phyloP scores from a whole-genome alignment of 495 filamentous ascomycete species.

The Aspergillus olivimuriae region DNA sequence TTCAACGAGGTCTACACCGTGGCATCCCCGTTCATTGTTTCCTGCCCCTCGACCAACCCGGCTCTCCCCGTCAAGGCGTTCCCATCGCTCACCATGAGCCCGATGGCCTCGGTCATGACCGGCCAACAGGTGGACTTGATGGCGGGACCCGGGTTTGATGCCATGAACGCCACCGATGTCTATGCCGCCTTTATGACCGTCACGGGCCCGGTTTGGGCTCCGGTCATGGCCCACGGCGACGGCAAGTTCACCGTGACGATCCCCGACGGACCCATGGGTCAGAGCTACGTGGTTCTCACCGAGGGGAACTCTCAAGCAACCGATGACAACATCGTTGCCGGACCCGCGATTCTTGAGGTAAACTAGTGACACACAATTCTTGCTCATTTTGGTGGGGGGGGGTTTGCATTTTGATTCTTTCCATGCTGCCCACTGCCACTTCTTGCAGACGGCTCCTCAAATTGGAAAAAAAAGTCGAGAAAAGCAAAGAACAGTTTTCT shows the following conservation, averaged over 20 bases:
- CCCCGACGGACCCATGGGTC: conserved; percentile 26
- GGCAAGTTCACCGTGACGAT: conserved; percentile 27
- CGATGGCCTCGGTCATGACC: conserved; percentile 8
- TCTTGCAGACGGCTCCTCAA: neutral
- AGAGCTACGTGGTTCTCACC: conserved; percentile 34
- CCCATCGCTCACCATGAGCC: conserved; percentile 30
- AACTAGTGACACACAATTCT: conserved; percentile 1
- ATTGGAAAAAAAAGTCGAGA: neutral
- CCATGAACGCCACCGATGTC: conserved; percentile 1
- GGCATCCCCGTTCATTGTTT: conserved; percentile 51
- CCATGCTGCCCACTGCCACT: neutral
- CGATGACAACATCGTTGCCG: conserved; percentile 27
- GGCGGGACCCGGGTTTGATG: conserved; percentile 10
- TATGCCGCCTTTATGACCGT: conserved; percentile 32
- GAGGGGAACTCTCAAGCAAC: conserved; percentile 13
- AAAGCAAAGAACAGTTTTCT: neutral
- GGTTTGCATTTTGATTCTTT: neutral
- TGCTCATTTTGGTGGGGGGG: too few relatives aligned
- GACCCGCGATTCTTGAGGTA: conserved; percentile 33
- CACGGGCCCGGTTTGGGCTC: conserved; percentile 30
- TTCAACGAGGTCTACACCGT: conserved; percentile 57
- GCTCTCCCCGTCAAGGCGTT: conserved; percentile 53
- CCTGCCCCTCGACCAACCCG: conserved; percentile 49
- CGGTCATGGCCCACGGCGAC: conserved; percentile 13
- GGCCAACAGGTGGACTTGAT: conserved; percentile 11